Evolutionary conservation across 345 rosid species (phyloP), one percentile per base, ranked within the genome.

Genomic region (Balakata baccata): DNA sequence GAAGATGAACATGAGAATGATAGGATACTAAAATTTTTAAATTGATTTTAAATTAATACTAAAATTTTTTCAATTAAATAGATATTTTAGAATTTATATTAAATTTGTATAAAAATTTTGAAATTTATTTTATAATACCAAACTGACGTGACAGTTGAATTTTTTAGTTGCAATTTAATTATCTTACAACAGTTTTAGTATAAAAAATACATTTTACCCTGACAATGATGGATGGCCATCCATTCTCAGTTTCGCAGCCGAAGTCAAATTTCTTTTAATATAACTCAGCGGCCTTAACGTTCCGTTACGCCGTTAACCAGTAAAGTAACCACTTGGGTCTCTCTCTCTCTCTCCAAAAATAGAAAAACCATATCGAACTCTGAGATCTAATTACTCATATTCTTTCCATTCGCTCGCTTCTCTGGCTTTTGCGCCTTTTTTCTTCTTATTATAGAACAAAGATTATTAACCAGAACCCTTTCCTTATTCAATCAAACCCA

Each of bases 401-500:
- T 23, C 18, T 47, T 11, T 25, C 39, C 50, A 8, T 49, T 39
- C 29, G 20, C 39, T 45, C 17, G 58, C 11, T 34, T 17, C 14
- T 6, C 2, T 49, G 46, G 49, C 59, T 13, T 41, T 17, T 47
- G 3, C 23, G 9, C 56, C 11, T 37, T 61, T 49, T 38, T 50
- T 47, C 60, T 51, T 51, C n/a, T 14, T 16, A 13, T 47, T 46
- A 17, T 71, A 25, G 23, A 71, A 72, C 60, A 17, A 2, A 46
- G 47, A 12, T 18, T 49, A 34, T 49, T 6, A 6, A 16, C 17
- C 58, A 49, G 46, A 60, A 11, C 56, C 5, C 57, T 62, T 72
- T 50, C 34, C 65, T 16, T 8, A 20, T 57, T 58, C 47, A 47
- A 72, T 72, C 70, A 16, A 56, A 74, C 17, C 43, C 16, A 23